Conservation (phyloP, 2,329 filamentous ascomycete genomes). For the Verruconis gallopava region DNA sequence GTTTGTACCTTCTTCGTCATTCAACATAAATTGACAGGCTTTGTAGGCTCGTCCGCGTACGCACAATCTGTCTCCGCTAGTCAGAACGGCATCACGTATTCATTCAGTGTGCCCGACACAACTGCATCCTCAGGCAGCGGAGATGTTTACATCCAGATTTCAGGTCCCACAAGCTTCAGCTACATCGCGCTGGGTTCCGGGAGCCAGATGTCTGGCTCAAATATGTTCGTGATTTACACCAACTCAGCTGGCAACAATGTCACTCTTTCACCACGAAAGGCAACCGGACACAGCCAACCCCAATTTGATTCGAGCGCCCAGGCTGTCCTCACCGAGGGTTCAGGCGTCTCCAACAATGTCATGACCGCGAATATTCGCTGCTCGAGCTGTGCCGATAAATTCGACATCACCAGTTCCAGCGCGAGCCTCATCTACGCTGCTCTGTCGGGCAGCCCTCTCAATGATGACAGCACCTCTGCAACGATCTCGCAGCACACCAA, state of each 20-base stretch:
- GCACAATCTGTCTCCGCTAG: slow-evolving; percentile 7
- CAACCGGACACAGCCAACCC: slow-evolving; percentile 32
- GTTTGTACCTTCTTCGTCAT: neutral
- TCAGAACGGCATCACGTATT: slow-evolving; percentile 29
- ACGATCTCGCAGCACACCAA: slow-evolving; percentile 33
- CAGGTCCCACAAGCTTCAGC: slow-evolving; percentile 37
- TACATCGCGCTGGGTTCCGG: slow-evolving; percentile 47
- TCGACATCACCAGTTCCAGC: slow-evolving; percentile 32
- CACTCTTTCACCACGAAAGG: slow-evolving; percentile 41
- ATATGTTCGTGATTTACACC: slow-evolving; percentile 49
- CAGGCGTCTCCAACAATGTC: slow-evolving; percentile 36
- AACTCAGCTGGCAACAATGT: slow-evolving; percentile 39
- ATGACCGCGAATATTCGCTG: slow-evolving; percentile 46
- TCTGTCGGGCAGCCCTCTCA: slow-evolving; percentile 32
- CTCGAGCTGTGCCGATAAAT: slow-evolving; percentile 30
- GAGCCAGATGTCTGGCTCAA: slow-evolving; percentile 38
- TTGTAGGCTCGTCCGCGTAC: slow-evolving; percentile 8
- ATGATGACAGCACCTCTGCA: slow-evolving; percentile 32
- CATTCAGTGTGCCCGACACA: slow-evolving; percentile 40
- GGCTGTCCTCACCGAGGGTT: slow-evolving; percentile 39
- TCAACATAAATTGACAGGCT: neutral
- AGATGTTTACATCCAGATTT: slow-evolving; percentile 46
- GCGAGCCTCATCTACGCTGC: slow-evolving; percentile 41
- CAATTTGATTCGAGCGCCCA: slow-evolving; percentile 28
- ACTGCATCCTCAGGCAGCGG: slow-evolving; percentile 39